These are phyloP conservation scores for Phytophthora macrochlamydospora DNA, from an alignment of 352 stramenopile species.

Conservation along the genomic window DNA sequence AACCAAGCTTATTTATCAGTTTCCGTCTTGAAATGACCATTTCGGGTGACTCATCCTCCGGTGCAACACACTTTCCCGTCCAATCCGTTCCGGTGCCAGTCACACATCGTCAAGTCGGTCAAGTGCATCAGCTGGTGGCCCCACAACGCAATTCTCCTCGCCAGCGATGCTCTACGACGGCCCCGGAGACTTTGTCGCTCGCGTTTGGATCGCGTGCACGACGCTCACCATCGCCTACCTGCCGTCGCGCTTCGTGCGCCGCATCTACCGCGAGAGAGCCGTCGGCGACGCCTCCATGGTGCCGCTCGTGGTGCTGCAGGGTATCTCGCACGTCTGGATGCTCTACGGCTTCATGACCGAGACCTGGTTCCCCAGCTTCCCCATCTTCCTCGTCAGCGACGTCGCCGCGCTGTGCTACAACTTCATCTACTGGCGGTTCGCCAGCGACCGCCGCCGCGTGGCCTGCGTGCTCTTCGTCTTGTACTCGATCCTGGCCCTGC, in stretches of 20 bases:
- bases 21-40: background rate
- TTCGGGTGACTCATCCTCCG: background rate
- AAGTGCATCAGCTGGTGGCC: background rate
- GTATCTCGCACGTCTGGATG: constrained; percentile 40
- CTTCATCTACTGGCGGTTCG: constrained; percentile 35
- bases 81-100: background rate
- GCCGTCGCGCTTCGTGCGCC: constrained; percentile 31
- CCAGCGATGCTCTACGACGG: background rate
- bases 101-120: background rate
- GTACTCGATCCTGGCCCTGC: constrained; percentile 23
- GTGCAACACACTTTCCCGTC: too few species aligned
- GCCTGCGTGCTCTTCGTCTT: constrained; percentile 16
- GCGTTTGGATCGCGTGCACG: constrained; percentile 34
- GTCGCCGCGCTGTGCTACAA: constrained; percentile 33
- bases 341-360: constrained; percentile 33
- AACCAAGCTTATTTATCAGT: too few species aligned
- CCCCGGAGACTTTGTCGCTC: constrained; percentile 17
- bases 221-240: constrained; percentile 37
- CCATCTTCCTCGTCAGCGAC: constrained; percentile 44
- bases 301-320: constrained; percentile 32
- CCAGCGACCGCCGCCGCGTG: constrained; percentile 20
- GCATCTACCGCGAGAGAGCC: constrained; percentile 26
- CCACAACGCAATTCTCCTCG: background rate
- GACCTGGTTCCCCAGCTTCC: constrained; percentile 45
- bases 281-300: constrained; percentile 26